These are phyloP conservation scores for Serendipita sp. DNA, from an alignment of 768 basidiomycete species.

Conservation along the genomic window DNA sequence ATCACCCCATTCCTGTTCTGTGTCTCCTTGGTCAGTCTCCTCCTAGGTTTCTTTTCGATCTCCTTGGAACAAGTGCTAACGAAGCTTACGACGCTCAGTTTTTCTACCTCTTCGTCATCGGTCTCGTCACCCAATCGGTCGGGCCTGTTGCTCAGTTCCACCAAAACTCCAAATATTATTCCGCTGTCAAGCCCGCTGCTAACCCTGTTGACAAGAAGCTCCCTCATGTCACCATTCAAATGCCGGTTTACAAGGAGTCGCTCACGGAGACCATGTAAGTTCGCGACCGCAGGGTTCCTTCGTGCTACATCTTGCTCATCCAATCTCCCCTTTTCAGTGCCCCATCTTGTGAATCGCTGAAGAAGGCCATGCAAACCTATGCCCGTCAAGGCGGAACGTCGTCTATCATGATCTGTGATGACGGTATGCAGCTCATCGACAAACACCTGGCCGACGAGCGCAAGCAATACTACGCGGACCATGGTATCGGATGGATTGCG, in stretches of 20 bases:
- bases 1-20: slow-evolving; percentile 29
- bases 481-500: slow-evolving; percentile 22
- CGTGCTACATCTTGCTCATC: no score
- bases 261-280: slow-evolving; percentile 9
- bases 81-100: neutral
- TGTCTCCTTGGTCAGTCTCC: slow-evolving; percentile 27
- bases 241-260: slow-evolving; percentile 21
- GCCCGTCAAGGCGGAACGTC: slow-evolving; percentile 27
- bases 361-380: slow-evolving; percentile 24
- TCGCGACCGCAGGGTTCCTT: no score
- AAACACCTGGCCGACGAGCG: slow-evolving; percentile 18
- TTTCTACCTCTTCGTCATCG: slow-evolving; percentile 21
- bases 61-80: neutral
- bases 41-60: neutral
- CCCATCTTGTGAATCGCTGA: slow-evolving; percentile 19
- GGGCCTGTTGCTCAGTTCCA: slow-evolving; percentile 35
- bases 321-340: neutral
- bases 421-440: slow-evolving; percentile 24
- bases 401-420: slow-evolving; percentile 25
- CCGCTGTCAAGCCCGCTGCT: slow-evolving; percentile 9
- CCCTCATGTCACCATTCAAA: slow-evolving; percentile 13
- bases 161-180: slow-evolving; percentile 31
- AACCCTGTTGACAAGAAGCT: slow-evolving; percentile 2
- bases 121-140: slow-evolving; percentile 14
- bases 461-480: slow-evolving; percentile 20